Percentiles rank a stretch among this genome's conserved stretches.
Evolutionary conservation across 495 filamentous ascomycete genomes (phyloP).

Genomic region (Penicillium riverlandense): DNA sequence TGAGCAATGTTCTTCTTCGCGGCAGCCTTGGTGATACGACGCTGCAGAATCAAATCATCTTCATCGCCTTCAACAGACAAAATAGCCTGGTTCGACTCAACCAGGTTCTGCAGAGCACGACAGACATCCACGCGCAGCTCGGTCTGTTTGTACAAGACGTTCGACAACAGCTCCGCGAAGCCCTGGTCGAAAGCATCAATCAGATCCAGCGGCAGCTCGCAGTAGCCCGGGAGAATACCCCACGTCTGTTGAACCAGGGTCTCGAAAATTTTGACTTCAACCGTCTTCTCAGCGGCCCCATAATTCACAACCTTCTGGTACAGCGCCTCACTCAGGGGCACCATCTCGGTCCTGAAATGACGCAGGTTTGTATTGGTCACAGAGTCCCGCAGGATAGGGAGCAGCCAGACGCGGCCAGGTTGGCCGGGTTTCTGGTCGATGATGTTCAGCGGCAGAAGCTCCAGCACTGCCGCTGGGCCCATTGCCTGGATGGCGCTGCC

Average conservation of each 20-base stretch:
- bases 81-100: slow-evolving; percentile 85
- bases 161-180: slow-evolving; percentile 89
- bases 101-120: slow-evolving; percentile 71
- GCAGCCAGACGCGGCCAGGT: slow-evolving; percentile 86
- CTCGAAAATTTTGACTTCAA: slow-evolving; percentile 96
- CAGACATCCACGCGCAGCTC: slow-evolving; percentile 83
- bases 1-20: slow-evolving; percentile 74
- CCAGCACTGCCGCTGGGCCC: slow-evolving; percentile 75
- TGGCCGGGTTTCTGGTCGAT: slow-evolving; percentile 64
- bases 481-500: slow-evolving; percentile 79
- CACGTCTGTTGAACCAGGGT: slow-evolving; percentile 93
- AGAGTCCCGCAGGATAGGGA: slow-evolving; percentile 80
- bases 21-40: slow-evolving; percentile 63
- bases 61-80: slow-evolving; percentile 49
- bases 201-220: slow-evolving; percentile 80
- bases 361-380: slow-evolving; percentile 76
- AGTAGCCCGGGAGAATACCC: slow-evolving; percentile 92
- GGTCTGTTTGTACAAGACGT: slow-evolving; percentile 85
- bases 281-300: slow-evolving; percentile 70
- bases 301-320: slow-evolving; percentile 83
- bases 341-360: slow-evolving; percentile 79
- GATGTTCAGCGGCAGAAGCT: slow-evolving; percentile 79
- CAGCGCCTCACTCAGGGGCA: slow-evolving; percentile 82
- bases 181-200: slow-evolving; percentile 67
- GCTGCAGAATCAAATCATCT: slow-evolving; percentile 62